These are phyloP conservation scores for Aspergillus costaricaensis DNA, from an alignment of 2,329 filamentous ascomycete genomes.

Conservation along the genomic window DNA sequence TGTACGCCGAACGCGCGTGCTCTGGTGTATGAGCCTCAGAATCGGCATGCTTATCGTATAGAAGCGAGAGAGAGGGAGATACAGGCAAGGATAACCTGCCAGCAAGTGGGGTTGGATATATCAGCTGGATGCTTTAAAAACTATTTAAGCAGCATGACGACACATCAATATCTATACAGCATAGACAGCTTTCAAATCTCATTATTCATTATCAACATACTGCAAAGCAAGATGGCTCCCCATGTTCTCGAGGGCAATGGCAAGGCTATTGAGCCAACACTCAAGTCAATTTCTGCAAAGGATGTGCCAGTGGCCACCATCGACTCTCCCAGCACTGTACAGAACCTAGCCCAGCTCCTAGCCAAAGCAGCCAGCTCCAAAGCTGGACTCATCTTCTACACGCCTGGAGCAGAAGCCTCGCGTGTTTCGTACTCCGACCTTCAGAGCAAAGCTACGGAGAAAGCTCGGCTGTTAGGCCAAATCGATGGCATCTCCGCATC, in stretches of 20 bases:
- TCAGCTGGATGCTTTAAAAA: too few relatives aligned
- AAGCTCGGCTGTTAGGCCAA: neutral
- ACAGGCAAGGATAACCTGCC: neutral
- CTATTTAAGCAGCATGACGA: neutral
- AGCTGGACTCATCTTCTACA: neutral
- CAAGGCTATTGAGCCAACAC: neutral
- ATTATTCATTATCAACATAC: neutral
- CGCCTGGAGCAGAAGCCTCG: neutral
- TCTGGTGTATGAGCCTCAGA: neutral
- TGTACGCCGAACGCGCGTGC: neutral
- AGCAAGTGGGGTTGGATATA: neutral
- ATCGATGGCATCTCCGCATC: neutral
- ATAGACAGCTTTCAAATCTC: neutral
- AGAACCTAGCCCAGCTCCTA: neutral
- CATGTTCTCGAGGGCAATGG: neutral
- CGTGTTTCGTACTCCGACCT: neutral
- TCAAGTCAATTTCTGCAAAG: neutral
- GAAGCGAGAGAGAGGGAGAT: neutral
- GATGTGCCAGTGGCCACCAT: neutral
- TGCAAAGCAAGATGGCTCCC: neutral
- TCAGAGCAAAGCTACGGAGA: neutral
- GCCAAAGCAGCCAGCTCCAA: neutral
- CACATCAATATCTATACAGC: neutral
- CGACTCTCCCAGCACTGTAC: neutral
- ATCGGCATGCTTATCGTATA: neutral